Conservation (phyloP, 495 filamentous ascomycete genomes). For the Chaetomidium leptoderma region DNA sequence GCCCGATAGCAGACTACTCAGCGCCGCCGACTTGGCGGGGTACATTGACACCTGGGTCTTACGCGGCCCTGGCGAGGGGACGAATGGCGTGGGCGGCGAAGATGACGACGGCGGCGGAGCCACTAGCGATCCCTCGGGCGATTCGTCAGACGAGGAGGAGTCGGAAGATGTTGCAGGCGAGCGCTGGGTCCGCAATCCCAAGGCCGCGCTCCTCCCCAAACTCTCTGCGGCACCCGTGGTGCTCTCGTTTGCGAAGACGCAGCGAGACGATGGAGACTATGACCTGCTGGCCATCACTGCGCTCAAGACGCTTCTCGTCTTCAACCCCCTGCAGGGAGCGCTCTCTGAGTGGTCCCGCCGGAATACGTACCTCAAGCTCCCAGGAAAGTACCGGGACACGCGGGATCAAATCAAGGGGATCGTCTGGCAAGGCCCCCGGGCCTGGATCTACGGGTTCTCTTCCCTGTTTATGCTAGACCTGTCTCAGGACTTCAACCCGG, state of each 20-base stretch:
- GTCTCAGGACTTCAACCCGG: constrained; percentile 58
- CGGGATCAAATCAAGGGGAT: constrained; percentile 76
- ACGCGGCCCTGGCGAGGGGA: constrained; percentile 41
- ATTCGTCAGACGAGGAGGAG: constrained; percentile 33
- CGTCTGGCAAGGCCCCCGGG: constrained; percentile 73
- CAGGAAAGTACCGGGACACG: constrained; percentile 62
- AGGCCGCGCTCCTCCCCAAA: constrained; percentile 69
- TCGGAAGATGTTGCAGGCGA: constrained; percentile 35
- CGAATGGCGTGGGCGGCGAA: constrained; percentile 29
- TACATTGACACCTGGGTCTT: constrained; percentile 83
- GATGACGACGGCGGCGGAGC: constrained; percentile 30
- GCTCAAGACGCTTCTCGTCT: constrained; percentile 68
- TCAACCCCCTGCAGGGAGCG: constrained; percentile 67
- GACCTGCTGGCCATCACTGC: constrained; percentile 71
- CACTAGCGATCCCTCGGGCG: constrained; percentile 27
- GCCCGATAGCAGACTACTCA: constrained; percentile 71
- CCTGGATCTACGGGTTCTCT: constrained; percentile 80
- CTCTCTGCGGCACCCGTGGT: constrained; percentile 55
- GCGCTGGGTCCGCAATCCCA: constrained; percentile 62
- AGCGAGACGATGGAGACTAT: constrained; percentile 41
- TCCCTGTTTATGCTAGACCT: constrained; percentile 96
- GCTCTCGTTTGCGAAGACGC: constrained; percentile 60
- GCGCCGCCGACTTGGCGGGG: constrained; percentile 74
- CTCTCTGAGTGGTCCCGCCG: constrained; percentile 80
- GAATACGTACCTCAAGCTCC: constrained; percentile 71